These are phyloP conservation scores for Pinus albicaulis DNA, from an alignment of 75 land plant genomes.

Conservation along the genomic window DNA sequence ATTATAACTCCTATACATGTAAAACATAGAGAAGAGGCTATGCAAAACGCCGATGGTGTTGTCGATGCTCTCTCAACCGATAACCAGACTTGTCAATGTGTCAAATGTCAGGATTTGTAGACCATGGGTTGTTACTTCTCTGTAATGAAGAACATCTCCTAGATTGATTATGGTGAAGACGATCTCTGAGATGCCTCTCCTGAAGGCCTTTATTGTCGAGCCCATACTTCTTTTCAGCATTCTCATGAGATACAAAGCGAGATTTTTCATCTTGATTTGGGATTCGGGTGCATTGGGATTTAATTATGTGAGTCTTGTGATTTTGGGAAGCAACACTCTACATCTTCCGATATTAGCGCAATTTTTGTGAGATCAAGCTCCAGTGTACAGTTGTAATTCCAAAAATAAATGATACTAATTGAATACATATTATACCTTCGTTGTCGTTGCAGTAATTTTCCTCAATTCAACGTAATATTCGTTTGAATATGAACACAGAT, in stretches of 20 bases:
- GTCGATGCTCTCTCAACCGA: constrained; percentile 76
- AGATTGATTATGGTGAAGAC: constrained; percentile 77
- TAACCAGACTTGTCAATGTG: constrained; percentile 63
- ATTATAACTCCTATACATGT: constrained; percentile 10
- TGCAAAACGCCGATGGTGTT: no score
- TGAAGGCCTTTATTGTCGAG: constrained; percentile 42
- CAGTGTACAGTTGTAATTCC: no score
- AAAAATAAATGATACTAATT: no score
- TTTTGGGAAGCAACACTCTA: constrained; percentile 11
- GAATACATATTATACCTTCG: no score
- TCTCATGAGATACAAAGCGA: constrained; percentile 56
- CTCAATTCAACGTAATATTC: no score
- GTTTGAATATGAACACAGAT: no score
- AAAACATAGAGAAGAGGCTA: no score
- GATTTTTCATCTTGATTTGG: constrained; percentile 41
- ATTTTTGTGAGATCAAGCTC: no score
- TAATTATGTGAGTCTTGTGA: constrained; percentile 41
- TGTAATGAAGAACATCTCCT: constrained; percentile 47
- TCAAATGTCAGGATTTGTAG: constrained; percentile 60
- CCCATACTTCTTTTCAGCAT: constrained; percentile 60
- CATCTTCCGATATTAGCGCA: no score
- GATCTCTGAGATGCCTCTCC: constrained; percentile 59
- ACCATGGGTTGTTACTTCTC: constrained; percentile 12
- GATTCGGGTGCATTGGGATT: constrained; percentile 16
- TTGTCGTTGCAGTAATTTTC: no score